Evolutionary conservation across 495 filamentous ascomycete species (phyloP).

Genomic region (Lasiosphaeria ovina): DNA sequence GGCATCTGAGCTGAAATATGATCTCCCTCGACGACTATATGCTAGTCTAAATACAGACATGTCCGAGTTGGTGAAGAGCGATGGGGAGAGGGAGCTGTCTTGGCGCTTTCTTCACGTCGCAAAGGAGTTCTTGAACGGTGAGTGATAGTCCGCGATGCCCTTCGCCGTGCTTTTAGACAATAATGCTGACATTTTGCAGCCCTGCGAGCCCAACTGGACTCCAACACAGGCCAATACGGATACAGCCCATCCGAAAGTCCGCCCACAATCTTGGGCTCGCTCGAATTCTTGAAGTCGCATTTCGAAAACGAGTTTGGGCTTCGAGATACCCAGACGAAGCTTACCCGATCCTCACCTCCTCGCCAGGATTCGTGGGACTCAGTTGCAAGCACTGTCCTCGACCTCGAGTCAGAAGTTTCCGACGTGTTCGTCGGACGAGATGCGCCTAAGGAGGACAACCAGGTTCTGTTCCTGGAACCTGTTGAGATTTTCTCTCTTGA

Average conservation of each 20-base stretch:
- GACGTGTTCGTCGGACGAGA: neutral
- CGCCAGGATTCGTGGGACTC: constrained; percentile 7
- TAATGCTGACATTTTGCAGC: neutral
- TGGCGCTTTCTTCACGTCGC: neutral
- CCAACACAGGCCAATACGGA: neutral
- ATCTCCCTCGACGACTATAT: neutral
- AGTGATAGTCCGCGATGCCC: neutral
- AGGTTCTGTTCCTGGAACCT: neutral
- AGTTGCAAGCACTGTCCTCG: neutral
- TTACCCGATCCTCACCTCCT: neutral
- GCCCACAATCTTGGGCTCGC: neutral
- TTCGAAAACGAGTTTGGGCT: neutral
- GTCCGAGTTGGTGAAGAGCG: neutral
- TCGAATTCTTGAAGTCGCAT: neutral
- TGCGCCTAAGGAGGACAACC: neutral
- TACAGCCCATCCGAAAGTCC: neutral
- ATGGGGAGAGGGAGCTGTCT: neutral
- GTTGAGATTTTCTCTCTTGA: neutral
- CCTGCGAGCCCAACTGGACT: neutral
- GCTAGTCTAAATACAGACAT: neutral
- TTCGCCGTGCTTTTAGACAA: too few relatives aligned
- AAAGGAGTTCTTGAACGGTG: constrained; percentile 1
- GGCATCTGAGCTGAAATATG: neutral
- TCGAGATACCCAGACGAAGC: neutral
- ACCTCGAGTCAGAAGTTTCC: neutral